Evolutionary conservation across 768 basidiomycete genomes (phyloP).

Genomic region (Postia placenta): DNA sequence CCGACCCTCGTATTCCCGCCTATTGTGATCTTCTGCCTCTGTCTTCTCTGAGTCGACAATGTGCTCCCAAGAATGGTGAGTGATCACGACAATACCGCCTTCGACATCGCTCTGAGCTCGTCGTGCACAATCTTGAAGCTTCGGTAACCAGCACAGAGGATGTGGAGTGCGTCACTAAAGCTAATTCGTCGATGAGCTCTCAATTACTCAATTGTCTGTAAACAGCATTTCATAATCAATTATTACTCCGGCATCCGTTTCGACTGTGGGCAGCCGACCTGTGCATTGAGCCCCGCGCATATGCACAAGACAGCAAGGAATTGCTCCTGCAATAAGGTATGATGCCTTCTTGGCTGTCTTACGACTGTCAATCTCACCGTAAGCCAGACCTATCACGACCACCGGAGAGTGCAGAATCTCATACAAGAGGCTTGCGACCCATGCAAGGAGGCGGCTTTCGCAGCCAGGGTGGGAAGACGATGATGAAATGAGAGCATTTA

Average conservation of each 20-base stretch:
- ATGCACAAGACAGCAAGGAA: conserved; percentile 51
- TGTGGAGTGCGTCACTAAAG: conserved; percentile 15
- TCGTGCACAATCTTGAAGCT: conserved; percentile 8
- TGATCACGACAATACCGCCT: too few relatives aligned
- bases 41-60: conserved; percentile 9
- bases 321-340: conserved; percentile 47
- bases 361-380: not conserved
- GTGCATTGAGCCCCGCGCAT: conserved; percentile 52
- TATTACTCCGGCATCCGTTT: conserved; percentile 56
- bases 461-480: conserved; percentile 19
- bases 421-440: conserved; percentile 59
- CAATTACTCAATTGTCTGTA: not conserved
- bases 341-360: not conserved
- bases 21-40: too few relatives aligned
- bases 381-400: conserved; percentile 30
- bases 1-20: too few relatives aligned
- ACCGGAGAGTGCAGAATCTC: conserved; percentile 54
- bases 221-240: conserved; percentile 55
- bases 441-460: conserved; percentile 33
- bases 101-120: too few relatives aligned
- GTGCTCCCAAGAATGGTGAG: conserved; percentile 23
- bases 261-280: conserved; percentile 48
- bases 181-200: not conserved
- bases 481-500: too few relatives aligned
- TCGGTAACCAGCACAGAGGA: conserved; percentile 22